phyloP scores from a whole-genome alignment of 805 yeast species.

The Ogataea ganodermae region DNA sequence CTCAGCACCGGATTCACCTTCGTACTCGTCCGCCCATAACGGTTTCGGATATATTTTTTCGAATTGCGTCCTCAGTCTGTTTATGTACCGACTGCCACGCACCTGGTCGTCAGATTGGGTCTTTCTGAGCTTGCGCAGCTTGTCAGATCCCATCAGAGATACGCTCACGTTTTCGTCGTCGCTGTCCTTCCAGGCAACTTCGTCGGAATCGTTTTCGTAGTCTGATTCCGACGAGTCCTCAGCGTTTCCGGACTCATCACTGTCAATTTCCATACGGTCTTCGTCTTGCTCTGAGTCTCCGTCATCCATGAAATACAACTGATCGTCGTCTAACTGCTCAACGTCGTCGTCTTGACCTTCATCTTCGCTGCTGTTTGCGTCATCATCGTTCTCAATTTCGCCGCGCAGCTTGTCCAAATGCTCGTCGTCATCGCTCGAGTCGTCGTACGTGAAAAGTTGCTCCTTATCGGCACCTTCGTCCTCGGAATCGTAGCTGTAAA shows the following conservation, averaged over 20 bases:
- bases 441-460: slow-evolving; percentile 25
- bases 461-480: slow-evolving; percentile 32
- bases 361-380: slow-evolving; percentile 36
- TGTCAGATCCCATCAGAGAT: slow-evolving; percentile 59
- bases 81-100: slow-evolving; percentile 36
- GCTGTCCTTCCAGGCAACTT: slow-evolving; percentile 78
- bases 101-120: slow-evolving; percentile 41
- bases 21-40: slow-evolving; percentile 67
- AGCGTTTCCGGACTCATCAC: slow-evolving; percentile 26
- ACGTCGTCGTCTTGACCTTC: slow-evolving; percentile 24
- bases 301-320: slow-evolving; percentile 57
- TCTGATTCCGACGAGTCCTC: slow-evolving; percentile 34
- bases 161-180: slow-evolving; percentile 79
- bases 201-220: slow-evolving; percentile 34
- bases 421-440: slow-evolving; percentile 36
- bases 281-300: slow-evolving; percentile 38
- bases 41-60: slow-evolving; percentile 80
- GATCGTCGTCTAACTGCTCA: slow-evolving; percentile 45
- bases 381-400: slow-evolving; percentile 37
- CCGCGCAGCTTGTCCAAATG: slow-evolving; percentile 46
- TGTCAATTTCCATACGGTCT: slow-evolving; percentile 39
- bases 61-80: slow-evolving; percentile 58
- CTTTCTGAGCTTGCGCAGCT: slow-evolving; percentile 69
- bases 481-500: slow-evolving; percentile 49
- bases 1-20: slow-evolving; percentile 51